Percentiles rank a stretch among this genome's conserved stretches.
Conservation (phyloP, 768 basidiomycete genomes). For the Podaxis sp. region DNA sequence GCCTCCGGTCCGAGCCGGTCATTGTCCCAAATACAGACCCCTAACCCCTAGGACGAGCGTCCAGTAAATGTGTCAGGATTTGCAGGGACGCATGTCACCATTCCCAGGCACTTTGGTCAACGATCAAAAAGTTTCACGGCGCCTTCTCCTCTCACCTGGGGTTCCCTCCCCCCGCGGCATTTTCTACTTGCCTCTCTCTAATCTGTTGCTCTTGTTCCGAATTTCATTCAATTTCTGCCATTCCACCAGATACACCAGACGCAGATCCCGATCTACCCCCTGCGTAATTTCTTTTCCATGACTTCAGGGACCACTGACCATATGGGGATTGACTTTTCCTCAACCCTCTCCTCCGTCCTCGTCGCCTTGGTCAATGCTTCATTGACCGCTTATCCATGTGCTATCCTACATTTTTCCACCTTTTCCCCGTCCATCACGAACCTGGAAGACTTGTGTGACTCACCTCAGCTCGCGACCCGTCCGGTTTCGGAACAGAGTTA, state of each 20-base stretch:
- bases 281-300: not conserved
- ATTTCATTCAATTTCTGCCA: not conserved
- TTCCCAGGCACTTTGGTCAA: slow-evolving; percentile 5
- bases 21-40: not conserved
- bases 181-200: not conserved
- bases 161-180: not conserved
- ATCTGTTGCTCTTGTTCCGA: not conserved
- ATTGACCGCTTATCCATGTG: not conserved
- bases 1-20: not conserved
- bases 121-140: not conserved
- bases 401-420: not conserved
- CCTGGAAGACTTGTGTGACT: not conserved
- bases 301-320: not conserved
- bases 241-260: not conserved
- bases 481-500: not conserved
- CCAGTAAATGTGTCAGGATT: not conserved
- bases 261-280: not conserved
- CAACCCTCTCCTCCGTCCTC: not conserved
- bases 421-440: not conserved
- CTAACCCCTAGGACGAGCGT: not conserved
- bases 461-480: not conserved
- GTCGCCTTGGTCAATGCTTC: not conserved
- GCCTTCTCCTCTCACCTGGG: not conserved
- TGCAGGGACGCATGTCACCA: not conserved
- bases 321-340: not conserved